phyloP scores from a whole-genome alignment of 768 basidiomycete genomes.

The Lentinula guzmanii region DNA sequence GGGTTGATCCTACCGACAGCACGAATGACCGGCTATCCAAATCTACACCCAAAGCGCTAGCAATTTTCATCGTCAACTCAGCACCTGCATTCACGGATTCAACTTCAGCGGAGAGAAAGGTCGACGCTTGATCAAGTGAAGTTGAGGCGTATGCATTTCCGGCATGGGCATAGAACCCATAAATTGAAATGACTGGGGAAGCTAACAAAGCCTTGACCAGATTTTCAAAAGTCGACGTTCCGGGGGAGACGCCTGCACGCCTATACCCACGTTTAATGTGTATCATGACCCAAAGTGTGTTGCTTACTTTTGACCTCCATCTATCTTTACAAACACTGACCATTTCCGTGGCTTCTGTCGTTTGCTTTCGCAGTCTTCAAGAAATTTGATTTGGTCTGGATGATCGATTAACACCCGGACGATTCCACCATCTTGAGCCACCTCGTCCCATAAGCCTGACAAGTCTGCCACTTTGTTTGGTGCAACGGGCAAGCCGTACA shows the following conservation, averaged over 20 bases:
- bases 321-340: conserved; percentile 79
- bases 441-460: conserved; percentile 48
- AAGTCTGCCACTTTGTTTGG: conserved; percentile 70
- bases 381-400: conserved; percentile 58
- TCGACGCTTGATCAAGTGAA: conserved; percentile 56
- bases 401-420: conserved; percentile 73
- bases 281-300: too few species aligned
- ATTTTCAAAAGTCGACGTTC: conserved; percentile 41
- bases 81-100: conserved; percentile 65
- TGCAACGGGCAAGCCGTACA: conserved; percentile 74
- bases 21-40: conserved; percentile 48
- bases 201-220: conserved; percentile 48
- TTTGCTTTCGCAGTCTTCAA: conserved; percentile 54
- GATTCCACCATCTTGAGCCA: conserved; percentile 48
- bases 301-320: conserved; percentile 70
- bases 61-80: conserved; percentile 40
- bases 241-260: conserved; percentile 10
- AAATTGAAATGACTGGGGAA: conserved; percentile 55
- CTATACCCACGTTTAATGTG: background rate
- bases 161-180: conserved; percentile 81
- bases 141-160: conserved; percentile 75
- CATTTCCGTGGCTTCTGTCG: conserved; percentile 41
- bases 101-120: conserved; percentile 65
- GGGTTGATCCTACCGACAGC: conserved; percentile 82
- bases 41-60: conserved; percentile 28